Evolutionary conservation across 2,329 filamentous ascomycete species (phyloP).

Genomic region (Camillea tinctor): DNA sequence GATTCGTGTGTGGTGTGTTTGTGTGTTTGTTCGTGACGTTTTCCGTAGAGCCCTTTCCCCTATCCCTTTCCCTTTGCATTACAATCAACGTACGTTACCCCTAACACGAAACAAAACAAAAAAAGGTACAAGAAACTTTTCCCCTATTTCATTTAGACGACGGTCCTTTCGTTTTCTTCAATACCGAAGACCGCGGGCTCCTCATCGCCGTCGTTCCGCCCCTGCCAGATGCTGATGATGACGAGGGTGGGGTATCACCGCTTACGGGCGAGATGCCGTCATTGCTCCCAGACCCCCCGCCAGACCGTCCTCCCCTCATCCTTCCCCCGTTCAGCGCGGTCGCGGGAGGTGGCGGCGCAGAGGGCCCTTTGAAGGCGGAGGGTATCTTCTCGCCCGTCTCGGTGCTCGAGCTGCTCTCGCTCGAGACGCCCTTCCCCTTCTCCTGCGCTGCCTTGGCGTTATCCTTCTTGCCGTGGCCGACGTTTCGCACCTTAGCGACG

Average conservation of each 20-base stretch:
- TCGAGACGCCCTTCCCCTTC: slow-evolving; percentile 16
- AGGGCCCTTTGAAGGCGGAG: slow-evolving; percentile 2
- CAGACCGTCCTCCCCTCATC: too few relatives aligned
- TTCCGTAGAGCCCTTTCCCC: too few relatives aligned
- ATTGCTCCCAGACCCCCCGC: too few relatives aligned
- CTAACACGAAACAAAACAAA: not conserved
- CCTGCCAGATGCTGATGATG: not conserved
- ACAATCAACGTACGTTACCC: too few relatives aligned
- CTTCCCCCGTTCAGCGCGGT: too few relatives aligned
- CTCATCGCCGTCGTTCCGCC: not conserved
- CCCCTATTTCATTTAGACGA: not conserved
- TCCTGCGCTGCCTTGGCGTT: slow-evolving; percentile 3
- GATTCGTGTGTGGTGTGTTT: too few relatives aligned
- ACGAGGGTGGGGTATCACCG: not conserved
- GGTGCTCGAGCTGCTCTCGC: slow-evolving; percentile 18
- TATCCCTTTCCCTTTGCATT: too few relatives aligned
- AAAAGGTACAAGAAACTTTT: too few relatives aligned
- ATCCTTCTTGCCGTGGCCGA: slow-evolving; percentile 1
- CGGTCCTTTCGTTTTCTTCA: not conserved
- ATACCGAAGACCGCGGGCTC: not conserved
- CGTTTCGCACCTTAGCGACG: too few relatives aligned
- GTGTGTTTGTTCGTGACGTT: too few relatives aligned
- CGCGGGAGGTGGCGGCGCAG: not conserved
- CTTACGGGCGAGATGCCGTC: not conserved
- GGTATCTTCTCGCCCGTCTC: slow-evolving; percentile 19